Percentiles rank a stretch among this genome's conserved stretches.
Evolutionary conservation across 2,329 filamentous ascomycete genomes (phyloP).

Genomic region (Rhynchosporium graminicola): DNA sequence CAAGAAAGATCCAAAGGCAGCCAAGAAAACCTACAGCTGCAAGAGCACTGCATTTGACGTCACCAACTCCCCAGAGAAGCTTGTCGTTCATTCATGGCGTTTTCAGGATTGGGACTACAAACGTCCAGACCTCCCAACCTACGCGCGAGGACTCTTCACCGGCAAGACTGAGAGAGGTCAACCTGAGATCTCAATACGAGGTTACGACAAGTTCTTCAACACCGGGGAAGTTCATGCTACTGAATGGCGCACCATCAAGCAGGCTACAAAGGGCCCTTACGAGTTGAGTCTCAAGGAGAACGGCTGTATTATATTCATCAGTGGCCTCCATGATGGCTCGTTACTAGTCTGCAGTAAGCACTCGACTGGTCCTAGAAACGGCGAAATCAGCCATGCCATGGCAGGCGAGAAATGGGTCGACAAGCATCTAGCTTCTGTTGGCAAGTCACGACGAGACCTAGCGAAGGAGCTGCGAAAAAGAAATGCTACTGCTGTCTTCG

Average conservation of each 20-base stretch:
- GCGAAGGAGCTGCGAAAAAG: conserved; percentile 72
- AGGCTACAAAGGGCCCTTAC: conserved; percentile 80
- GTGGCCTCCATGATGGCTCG: conserved; percentile 84
- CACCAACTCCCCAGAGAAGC: conserved; percentile 58
- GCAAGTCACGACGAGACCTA: conserved; percentile 77
- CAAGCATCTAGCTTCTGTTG: conserved; percentile 72
- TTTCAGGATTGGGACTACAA: conserved; percentile 98
- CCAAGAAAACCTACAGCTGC: conserved; percentile 66
- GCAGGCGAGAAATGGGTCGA: conserved; percentile 83
- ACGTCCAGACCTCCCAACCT: conserved; percentile 78
- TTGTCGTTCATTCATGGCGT: conserved; percentile 85
- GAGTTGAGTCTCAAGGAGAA: conserved; percentile 98
- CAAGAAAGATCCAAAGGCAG: conserved; percentile 60
- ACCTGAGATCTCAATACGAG: conserved; percentile 79
- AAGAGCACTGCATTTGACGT: conserved; percentile 81
- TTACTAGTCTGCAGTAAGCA: conserved; percentile 99
- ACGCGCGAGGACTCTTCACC: conserved; percentile 94
- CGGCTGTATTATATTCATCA: conserved; percentile 98
- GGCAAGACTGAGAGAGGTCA: conserved; percentile 63
- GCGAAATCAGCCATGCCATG: conserved; percentile 75
- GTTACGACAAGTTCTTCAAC: conserved; percentile 99
- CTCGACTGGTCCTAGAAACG: conserved; percentile 77
- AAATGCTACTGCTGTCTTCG: conserved; percentile 93
- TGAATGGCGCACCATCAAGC: conserved; percentile 76
- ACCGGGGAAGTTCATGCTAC: conserved; percentile 79